Evolutionary conservation across 2,329 filamentous ascomycete species (phyloP), one percentile per base, ranked within the genome.

Genomic region (Fusarium sacchari): DNA sequence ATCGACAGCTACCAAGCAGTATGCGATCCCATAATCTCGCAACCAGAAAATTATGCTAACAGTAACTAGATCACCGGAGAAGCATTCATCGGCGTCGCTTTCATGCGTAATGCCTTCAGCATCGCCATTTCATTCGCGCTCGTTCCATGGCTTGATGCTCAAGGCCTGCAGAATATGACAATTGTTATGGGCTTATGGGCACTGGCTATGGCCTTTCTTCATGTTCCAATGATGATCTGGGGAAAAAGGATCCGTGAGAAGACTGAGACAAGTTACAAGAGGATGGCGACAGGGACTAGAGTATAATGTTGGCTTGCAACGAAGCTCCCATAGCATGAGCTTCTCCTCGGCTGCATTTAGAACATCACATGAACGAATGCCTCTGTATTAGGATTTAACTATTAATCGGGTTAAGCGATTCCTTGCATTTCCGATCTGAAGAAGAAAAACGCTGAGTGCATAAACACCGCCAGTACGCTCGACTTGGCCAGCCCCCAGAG

Each of bases 1-100:
- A 79, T 82, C 26, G 81, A 82, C 26, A 78, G 79, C 28, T 83
- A 82, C 7, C 58, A 66, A 22, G 52, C 60, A 11, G 68, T 73
- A 37, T 47, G 69, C 64, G 18, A 8, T 7, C 9, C 1, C n/a
- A 12, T 2, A 15, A 10, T 18, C 7, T 6, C 4, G 6, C 8
- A 3, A 22, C 6, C 5, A 10, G 26, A 18, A 1, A 22, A 12
- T 10, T 5, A 13, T 11, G 30, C 37, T 64, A 22, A 61, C 18
- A 5, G 12, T 1, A 7, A 6, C 2, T 17, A 68, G 69, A 55
- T 72, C 17, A 71, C 69, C 2, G 67, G 63, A 5, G 67, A 72
- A 36, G 67, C 62, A 10, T 71, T 72, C 8, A 67, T 72, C 13
- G 59, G 63, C 3, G 60, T 72, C 5, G 55, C 64, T 0, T 72